A percentile compares a stretch with the other conserved stretches of the same genome.
Conservation (phyloP, 352 stramenopile genomes). For the Pythium coloratum region DNA sequence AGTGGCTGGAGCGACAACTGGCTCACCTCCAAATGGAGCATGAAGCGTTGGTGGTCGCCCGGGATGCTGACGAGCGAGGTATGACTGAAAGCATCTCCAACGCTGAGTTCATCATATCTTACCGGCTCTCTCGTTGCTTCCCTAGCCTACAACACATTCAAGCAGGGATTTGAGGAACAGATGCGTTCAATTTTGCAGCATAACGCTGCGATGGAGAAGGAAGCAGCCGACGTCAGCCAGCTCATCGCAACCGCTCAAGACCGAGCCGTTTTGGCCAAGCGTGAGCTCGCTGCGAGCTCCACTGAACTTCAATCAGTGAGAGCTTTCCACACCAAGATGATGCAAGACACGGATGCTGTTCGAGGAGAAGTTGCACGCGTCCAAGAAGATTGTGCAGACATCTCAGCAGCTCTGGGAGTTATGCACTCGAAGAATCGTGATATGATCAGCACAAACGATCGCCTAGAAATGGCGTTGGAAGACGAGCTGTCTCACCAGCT, state of each 20-base stretch:
- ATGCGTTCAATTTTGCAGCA: background rate
- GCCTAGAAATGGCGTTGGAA: background rate
- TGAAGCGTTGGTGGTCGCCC: background rate
- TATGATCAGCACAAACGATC: background rate
- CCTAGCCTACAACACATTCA: background rate
- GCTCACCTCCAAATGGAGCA: slow-evolving; percentile 22
- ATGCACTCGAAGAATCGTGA: background rate
- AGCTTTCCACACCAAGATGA: slow-evolving; percentile 23
- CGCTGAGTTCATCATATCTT: background rate
- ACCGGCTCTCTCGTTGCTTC: background rate
- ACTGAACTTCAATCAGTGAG: background rate
- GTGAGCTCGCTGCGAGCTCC: background rate
- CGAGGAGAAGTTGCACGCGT: background rate
- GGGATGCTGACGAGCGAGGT: background rate
- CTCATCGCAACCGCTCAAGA: background rate
- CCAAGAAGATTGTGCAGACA: background rate
- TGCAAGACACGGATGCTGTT: slow-evolving; percentile 24
- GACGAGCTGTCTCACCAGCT: slow-evolving; percentile 1
- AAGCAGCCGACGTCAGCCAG: background rate
- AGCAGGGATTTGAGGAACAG: background rate
- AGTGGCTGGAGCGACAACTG: slow-evolving; percentile 43
- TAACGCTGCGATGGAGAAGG: background rate
- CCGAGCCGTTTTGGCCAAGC: background rate
- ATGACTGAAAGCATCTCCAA: background rate
- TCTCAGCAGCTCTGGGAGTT: background rate